Evolutionary conservation across 192 early-diverging fungal species (phyloP), one percentile per base, ranked within the genome.

Genomic region (Coemansia sp.): DNA sequence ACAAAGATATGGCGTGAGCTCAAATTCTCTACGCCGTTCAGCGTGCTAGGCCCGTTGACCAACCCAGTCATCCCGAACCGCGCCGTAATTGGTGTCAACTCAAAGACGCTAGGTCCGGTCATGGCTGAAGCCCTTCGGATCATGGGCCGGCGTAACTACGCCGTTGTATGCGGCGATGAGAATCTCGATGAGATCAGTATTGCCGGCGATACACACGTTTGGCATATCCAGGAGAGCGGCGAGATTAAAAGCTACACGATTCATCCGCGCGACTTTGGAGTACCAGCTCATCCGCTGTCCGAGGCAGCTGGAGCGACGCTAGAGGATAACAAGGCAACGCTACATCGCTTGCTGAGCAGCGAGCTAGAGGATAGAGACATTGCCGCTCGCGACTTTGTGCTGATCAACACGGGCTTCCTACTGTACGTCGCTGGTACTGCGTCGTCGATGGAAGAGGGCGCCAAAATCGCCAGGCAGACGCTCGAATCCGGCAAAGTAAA

Each of bases 161-260:
- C 95, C 84, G 93, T 98, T 20, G 94, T 98, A n/a, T 89, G 91
- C 84, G 96, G 96, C 15, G 87, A 71, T 22, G 89, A 94, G 81
- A 89, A 91, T 18, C 78, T 98, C 5, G 96, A 98, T 67, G 96
- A 91, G 84, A 94, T 98, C 64, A 89, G 90, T 65, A 92, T 94
- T 52, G 90, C 90, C 38, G 93, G 95, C 52, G 75, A 85, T 49
- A 95, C 96, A 47, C 84, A 87, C 55, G 94, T 95, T 76, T 98
- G 96, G 96, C 84, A 87, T 37, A 78, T 95, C 35, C 78, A 85
- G 43, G 82, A 76, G 16, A 66, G 84, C 49, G 87, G 87, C 55
- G 78, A 82, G 30, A 87, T 95, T 32, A 84, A 68, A 1, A 84
- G 87, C 56, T 76, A 84, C 37, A 84, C 80, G 16, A 82, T 96